Evolutionary conservation across 2,329 filamentous ascomycete species (phyloP).

Genomic region (Sclerotinia spermophila): DNA sequence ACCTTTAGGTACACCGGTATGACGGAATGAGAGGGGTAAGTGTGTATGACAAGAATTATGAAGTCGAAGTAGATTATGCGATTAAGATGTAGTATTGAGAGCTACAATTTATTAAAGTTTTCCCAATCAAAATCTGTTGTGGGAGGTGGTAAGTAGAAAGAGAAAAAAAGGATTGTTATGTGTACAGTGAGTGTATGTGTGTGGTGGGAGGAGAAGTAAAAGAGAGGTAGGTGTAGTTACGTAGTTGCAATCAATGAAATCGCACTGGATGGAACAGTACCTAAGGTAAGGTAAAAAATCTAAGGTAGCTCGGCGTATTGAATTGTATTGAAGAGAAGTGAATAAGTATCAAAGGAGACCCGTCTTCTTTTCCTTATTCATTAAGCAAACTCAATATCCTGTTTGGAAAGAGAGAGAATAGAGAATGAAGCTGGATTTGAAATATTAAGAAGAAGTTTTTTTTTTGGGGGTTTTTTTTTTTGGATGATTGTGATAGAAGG

Average conservation of each 20-base stretch:
- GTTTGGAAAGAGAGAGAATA: too few species aligned
- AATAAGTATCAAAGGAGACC: neutral
- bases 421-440: neutral
- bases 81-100: neutral
- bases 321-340: neutral
- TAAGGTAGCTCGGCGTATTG: neutral
- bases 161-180: neutral
- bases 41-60: neutral
- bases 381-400: neutral
- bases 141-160: neutral
- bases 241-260: neutral
- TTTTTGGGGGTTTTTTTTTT: neutral
- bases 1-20: neutral
- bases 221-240: neutral
- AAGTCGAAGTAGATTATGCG: neutral
- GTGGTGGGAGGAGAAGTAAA: neutral
- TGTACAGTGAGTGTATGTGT: neutral
- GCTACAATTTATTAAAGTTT: neutral
- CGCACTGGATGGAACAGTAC: neutral
- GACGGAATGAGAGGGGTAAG: constrained; percentile 1
- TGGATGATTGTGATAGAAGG: neutral
- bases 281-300: neutral
- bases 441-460: neutral
- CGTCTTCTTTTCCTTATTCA: neutral
- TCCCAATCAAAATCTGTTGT: neutral